Percentiles rank a stretch among this genome's conserved stretches.
These are phyloP conservation scores for Barnettozyma sucrosica DNA, from an alignment of 805 yeast genomes.

Conservation along the genomic window DNA sequence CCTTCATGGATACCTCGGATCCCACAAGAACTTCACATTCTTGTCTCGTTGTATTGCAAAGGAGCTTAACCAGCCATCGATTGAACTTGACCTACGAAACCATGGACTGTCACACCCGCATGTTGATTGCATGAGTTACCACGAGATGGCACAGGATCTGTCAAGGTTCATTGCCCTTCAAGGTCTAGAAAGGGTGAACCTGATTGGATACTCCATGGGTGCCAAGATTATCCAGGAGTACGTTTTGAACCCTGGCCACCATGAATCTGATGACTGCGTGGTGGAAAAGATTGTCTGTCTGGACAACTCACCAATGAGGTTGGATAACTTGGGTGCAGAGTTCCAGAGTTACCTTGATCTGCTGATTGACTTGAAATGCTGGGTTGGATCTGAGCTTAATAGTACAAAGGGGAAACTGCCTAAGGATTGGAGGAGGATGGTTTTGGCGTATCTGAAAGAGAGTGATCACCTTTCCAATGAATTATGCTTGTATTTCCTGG, in stretches of 20 bases:
- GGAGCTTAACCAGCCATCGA: conserved; percentile 30
- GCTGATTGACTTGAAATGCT: conserved; percentile 7
- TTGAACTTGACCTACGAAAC: conserved; percentile 43
- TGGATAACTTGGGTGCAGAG: conserved; percentile 27
- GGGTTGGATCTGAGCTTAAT: conserved; percentile 4
- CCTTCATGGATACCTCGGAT: conserved; percentile 53
- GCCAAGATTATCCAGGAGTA: conserved; percentile 49
- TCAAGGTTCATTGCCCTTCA: conserved; percentile 12
- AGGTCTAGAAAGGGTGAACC: conserved; percentile 26
- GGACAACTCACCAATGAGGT: conserved; percentile 38
- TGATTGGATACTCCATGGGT: conserved; percentile 57
- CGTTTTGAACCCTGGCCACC: conserved; percentile 28
- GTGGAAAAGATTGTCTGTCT: conserved; percentile 40
- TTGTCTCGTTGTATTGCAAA: conserved; percentile 33
- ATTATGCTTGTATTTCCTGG: conserved; percentile 15
- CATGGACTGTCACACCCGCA: conserved; percentile 51
- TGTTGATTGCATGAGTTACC: conserved; percentile 31
- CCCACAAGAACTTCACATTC: conserved; percentile 37
- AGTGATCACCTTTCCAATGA: conserved; percentile 9
- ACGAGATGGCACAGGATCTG: conserved; percentile 19
- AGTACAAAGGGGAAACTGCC: not conserved
- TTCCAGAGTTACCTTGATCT: conserved; percentile 19
- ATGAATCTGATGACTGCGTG: conserved; percentile 11
- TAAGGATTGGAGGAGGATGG: conserved; percentile 1
- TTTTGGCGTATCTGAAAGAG: conserved; percentile 1